phyloP scores from a whole-genome alignment of 768 basidiomycete species.

The Leccinum longicurvipes region DNA sequence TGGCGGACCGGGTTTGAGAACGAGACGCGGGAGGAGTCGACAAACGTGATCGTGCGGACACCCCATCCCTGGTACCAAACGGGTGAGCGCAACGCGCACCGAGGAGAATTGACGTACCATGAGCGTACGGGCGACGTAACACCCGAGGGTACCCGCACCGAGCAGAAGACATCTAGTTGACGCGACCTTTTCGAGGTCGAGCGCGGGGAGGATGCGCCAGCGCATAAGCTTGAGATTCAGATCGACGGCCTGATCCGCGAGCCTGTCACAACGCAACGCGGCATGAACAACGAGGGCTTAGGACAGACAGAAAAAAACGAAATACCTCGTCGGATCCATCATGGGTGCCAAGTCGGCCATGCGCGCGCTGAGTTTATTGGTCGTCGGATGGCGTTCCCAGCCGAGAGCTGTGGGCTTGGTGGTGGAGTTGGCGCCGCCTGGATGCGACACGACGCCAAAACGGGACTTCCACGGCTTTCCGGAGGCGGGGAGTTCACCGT shows the following conservation, averaged over 20 bases:
- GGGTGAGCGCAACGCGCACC: not conserved
- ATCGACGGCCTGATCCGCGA: conserved; percentile 97
- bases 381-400: conserved; percentile 88
- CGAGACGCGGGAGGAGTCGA: conserved; percentile 88
- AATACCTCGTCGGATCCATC: conserved; percentile 88
- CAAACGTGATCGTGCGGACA: conserved; percentile 86
- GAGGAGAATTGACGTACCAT: conserved; percentile 49
- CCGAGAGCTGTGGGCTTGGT: conserved; percentile 69
- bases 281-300: not conserved
- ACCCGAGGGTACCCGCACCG: conserved; percentile 95
- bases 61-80: conserved; percentile 79
- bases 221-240: conserved; percentile 97
- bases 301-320: not conserved
- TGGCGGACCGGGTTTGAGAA: conserved; percentile 98
- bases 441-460: conserved; percentile 45
- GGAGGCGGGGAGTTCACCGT: conserved; percentile 45
- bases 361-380: conserved; percentile 81
- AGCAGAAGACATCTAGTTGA: conserved; percentile 78
- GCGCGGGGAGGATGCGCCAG: conserved; percentile 89
- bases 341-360: conserved; percentile 89
- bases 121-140: conserved; percentile 88
- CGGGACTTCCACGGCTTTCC: conserved; percentile 58
- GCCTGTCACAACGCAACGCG: conserved; percentile 46
- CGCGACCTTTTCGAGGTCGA: conserved; percentile 87
- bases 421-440: conserved; percentile 14